These are phyloP conservation scores for Aspergillus tubingensis DNA, from an alignment of 2,329 filamentous ascomycete species.

Conservation along the genomic window DNA sequence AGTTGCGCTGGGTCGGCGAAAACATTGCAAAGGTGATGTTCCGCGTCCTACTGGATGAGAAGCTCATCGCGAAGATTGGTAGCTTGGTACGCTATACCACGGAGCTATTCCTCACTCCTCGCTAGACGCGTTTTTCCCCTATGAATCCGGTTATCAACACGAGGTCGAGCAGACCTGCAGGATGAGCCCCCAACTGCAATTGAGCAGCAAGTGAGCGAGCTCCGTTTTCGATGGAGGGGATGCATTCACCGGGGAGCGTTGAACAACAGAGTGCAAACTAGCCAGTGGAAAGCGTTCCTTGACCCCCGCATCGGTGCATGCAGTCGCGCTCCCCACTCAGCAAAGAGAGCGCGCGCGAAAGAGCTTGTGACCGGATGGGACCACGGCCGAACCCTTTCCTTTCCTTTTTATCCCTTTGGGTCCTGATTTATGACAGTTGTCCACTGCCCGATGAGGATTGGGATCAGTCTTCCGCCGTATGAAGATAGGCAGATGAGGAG, in stretches of 20 bases:
- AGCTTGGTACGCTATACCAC: neutral
- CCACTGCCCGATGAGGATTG: conserved; percentile 2
- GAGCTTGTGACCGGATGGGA: conserved; percentile 18
- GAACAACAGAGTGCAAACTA: conserved; percentile 13
- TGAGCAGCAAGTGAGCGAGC: conserved; percentile 2
- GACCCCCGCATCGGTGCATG: conserved; percentile 24
- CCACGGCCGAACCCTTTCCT: conserved; percentile 6
- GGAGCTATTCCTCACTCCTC: neutral
- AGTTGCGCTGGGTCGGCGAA: neutral
- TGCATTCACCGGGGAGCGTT: conserved; percentile 9
- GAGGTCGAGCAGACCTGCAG: conserved; percentile 2
- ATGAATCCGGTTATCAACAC: conserved; percentile 3
- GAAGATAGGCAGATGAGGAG: neutral
- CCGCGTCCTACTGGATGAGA: neutral
- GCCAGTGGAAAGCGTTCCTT: conserved; percentile 33
- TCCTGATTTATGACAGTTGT: conserved; percentile 11
- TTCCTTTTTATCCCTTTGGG: neutral
- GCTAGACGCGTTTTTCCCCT: neutral
- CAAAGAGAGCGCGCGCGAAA: conserved; percentile 3
- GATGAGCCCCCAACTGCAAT: neutral
- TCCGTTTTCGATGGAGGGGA: conserved; percentile 1
- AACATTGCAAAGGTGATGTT: neutral
- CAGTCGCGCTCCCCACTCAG: conserved; percentile 19
- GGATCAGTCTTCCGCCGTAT: neutral
- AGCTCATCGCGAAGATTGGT: neutral